Evolutionary conservation across 78 protist genomes (phyloP).

Genomic region (Bigelowiella natans): DNA sequence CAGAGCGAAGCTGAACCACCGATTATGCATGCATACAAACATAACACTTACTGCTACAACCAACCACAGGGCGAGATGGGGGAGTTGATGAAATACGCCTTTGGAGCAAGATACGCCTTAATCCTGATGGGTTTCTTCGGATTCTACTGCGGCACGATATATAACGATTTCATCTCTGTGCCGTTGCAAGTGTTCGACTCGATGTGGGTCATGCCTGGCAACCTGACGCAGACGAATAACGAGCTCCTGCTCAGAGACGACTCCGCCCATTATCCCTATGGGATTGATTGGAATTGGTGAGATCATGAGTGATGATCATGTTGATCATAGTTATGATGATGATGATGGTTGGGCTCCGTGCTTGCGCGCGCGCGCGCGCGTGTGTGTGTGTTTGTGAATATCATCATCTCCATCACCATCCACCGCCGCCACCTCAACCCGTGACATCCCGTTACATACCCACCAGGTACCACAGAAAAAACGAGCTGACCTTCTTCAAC

Average conservation of each 20-base stretch:
- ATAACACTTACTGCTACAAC: too few relatives aligned
- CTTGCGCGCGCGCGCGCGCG: too few relatives aligned
- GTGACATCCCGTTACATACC: too few relatives aligned
- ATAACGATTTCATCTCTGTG: conserved; percentile 87
- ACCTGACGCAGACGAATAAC: neutral
- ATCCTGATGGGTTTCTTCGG: conserved; percentile 90
- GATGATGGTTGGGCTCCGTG: too few relatives aligned
- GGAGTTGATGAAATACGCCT: conserved; percentile 75
- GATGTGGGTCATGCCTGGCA: neutral
- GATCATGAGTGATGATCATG: too few relatives aligned
- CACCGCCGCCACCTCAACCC: too few relatives aligned
- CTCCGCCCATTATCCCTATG: conserved; percentile 17
- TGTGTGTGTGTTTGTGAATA: too few relatives aligned
- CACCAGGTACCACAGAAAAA: conserved; percentile 48
- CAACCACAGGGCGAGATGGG: neutral
- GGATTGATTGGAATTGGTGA: conserved; percentile 79
- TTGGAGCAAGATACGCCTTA: conserved; percentile 90
- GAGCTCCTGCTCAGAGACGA: neutral
- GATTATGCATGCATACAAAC: too few relatives aligned
- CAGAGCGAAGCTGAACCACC: too few relatives aligned
- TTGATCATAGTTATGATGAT: too few relatives aligned
- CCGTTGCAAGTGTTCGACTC: conserved; percentile 32
- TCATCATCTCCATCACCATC: too few relatives aligned
- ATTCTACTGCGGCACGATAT: conserved; percentile 87
- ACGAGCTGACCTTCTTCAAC: conserved; percentile 83